A percentile compares a stretch with the other conserved stretches of the same genome.
Conservation (phyloP, 164 flowering plant species). For the Umbellularia californica region DNA sequence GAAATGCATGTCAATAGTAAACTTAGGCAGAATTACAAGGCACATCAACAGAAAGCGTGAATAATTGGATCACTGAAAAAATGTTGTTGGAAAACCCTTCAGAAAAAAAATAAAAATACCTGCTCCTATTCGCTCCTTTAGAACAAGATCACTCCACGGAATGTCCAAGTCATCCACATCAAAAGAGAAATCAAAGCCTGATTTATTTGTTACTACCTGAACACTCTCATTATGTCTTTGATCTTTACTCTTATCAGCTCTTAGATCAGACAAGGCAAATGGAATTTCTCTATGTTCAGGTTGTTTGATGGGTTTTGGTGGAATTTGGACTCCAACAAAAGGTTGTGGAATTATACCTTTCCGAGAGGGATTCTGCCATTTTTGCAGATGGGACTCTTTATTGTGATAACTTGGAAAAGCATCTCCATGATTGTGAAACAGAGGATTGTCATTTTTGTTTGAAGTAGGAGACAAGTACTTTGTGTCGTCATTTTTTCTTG, state of each 20-base stretch:
- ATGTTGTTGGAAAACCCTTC: background rate
- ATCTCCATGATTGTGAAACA: slow-evolving; percentile 19
- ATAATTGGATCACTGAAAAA: background rate
- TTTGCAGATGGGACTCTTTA: slow-evolving; percentile 19
- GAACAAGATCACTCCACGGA: slow-evolving; percentile 83
- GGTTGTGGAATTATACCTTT: slow-evolving; percentile 21
- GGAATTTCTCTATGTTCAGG: slow-evolving; percentile 28
- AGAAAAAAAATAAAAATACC: slow-evolving; percentile 37
- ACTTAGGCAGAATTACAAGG: background rate
- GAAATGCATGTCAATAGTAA: slow-evolving; percentile 11
- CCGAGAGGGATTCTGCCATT: slow-evolving; percentile 26
- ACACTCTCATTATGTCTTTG: slow-evolving; percentile 29
- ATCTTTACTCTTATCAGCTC: slow-evolving; percentile 27
- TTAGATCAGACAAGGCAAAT: slow-evolving; percentile 24
- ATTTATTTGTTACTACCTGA: slow-evolving; percentile 26
- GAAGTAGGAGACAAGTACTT: slow-evolving; percentile 22
- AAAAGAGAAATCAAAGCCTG: slow-evolving; percentile 43
- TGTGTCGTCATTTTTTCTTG: slow-evolving; percentile 32
- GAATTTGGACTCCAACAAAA: slow-evolving; percentile 25
- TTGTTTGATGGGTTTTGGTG: slow-evolving; percentile 28
- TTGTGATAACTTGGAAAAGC: slow-evolving; percentile 23
- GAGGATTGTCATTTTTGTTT: slow-evolving; percentile 29
- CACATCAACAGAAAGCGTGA: background rate
- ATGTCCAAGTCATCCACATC: slow-evolving; percentile 75
- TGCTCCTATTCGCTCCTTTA: slow-evolving; percentile 89